Evolutionary conservation across 1,284 basidiomycete genomes (phyloP), one percentile per base, ranked within the genome.

Genomic region (Apiotrichum mycotoxinovorans): DNA sequence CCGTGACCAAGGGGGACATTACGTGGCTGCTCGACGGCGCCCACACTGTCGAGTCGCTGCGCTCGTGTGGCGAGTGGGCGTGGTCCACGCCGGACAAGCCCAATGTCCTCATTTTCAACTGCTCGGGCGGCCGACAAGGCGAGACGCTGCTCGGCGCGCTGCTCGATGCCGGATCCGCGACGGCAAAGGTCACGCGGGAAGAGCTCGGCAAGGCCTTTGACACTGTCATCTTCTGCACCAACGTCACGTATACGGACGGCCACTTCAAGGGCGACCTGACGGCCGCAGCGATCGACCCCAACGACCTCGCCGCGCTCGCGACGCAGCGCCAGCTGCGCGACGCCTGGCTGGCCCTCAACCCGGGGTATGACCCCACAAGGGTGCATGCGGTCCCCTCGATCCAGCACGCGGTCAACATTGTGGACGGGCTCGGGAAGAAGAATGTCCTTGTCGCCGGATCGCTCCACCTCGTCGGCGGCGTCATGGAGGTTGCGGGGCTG

Each of bases 11-110:
- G 14, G 64, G 63, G 9, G 43, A 58, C 23, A 79, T 83, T 12
- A 89, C 84, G 1, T 98, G 93, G 92, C 91, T 87, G 73, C 80
- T 98, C 25, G 96, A 98, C 73, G 96, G 96, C 1, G 94, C 95
- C 15, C 96, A 98, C 74, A 99, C 96, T 0, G 78, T 84, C 15
- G 96, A 98, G 73, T 96, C 91, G 68, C 80, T 99, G 30, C 82
- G 83, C 45, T 90, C 86, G 58, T 95, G 94, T 66, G 83, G 89
- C 20, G 80, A 88, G 60, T 99, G 96, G 96, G 74, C 69, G 20
- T 74, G 70, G 65, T 61, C 56, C 18, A 23, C 33, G 9, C 44
- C 71, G 14, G 49, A 41, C 5, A 41, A 40, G 37, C 49, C 71
- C 15, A 83, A 89, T 35, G 78, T 89, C 3, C 80, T 99, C 45